Evolutionary conservation across 495 filamentous ascomycete species (phyloP).

Genomic region (Aspergillus steynii): DNA sequence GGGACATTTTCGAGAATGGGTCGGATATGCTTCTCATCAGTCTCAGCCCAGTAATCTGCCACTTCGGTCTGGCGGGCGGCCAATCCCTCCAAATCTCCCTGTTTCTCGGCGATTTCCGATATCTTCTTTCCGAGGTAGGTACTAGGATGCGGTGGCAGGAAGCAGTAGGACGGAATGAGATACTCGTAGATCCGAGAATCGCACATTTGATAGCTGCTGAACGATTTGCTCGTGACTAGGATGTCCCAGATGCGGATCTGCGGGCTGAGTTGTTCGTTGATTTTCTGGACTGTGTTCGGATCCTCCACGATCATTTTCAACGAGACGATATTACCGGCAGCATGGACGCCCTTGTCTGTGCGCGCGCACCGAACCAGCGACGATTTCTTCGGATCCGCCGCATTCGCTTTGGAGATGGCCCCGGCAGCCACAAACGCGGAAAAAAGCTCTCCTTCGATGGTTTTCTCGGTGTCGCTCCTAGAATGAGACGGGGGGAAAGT

Average conservation of each 20-base stretch:
- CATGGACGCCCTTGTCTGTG: constrained; percentile 97
- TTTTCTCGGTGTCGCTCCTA: constrained; percentile 68
- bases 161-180: constrained; percentile 85
- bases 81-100: constrained; percentile 67
- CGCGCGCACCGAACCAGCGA: constrained; percentile 89
- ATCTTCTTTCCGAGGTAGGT: constrained; percentile 81
- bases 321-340: constrained; percentile 93
- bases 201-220: constrained; percentile 89
- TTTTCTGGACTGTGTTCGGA: constrained; percentile 78
- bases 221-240: constrained; percentile 76
- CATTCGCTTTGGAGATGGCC: constrained; percentile 94
- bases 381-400: constrained; percentile 94
- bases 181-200: constrained; percentile 97
- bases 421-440: constrained; percentile 84
- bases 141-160: constrained; percentile 86
- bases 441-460: constrained; percentile 97
- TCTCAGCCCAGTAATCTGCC: constrained; percentile 73
- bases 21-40: constrained; percentile 73
- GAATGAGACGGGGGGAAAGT: constrained; percentile 34
- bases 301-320: constrained; percentile 96
- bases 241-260: constrained; percentile 96
- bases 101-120: constrained; percentile 67
- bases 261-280: constrained; percentile 78
- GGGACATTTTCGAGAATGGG: constrained; percentile 65
- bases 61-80: constrained; percentile 72